Evolutionary conservation across 169 alveolate species (phyloP), one percentile per base, ranked within the genome.

Genomic region (Cryptosporidium sp.): DNA sequence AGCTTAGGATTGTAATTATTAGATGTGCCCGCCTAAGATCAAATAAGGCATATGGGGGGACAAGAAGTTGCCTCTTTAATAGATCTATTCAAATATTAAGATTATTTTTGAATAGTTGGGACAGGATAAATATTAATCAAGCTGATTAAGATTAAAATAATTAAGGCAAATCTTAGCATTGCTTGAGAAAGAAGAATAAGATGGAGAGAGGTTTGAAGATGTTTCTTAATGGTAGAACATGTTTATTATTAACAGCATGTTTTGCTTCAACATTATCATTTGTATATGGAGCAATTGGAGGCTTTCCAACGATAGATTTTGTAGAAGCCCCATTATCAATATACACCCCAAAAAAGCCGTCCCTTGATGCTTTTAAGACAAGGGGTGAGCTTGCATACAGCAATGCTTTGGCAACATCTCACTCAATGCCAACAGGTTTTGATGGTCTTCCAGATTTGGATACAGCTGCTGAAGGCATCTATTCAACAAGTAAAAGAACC

Each of bases 21-120:
- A 73, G 86, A 73, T 73, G 86, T 21, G 35, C 86, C 86, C 86
- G 86, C 86, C 86, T 37, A 70, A 59, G 86, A 73, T 73, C 86
- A 73, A 8, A 14, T 52, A 52, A 71, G 86, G 31, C 16, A 21
- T 37, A 37, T 70, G 84, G 50, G 85, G 86, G 86, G 86, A 52
- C 58, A 73, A 16, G 39, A 55, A 7, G 71, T 55, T 37, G 52
- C 62, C 21, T 52, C 31, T 59, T 73, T 73, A 33, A 73, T 73
- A 73, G 86, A 73, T 73, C 86, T 29, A 52, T 41, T 31, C 59
- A 70, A 52, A 23, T 51, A 37, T 73, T 58, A 55, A 59, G 70
- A 51, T 73, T 73, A 35, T 59, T 73, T 58, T 73, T 58, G 43
- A 23, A 31, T 52, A 73, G 55, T 55, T 73, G 71, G 86, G 86